Evolutionary conservation across 2,329 filamentous ascomycete genomes (phyloP).

Genomic region (Pseudogymnoascus sp.): DNA sequence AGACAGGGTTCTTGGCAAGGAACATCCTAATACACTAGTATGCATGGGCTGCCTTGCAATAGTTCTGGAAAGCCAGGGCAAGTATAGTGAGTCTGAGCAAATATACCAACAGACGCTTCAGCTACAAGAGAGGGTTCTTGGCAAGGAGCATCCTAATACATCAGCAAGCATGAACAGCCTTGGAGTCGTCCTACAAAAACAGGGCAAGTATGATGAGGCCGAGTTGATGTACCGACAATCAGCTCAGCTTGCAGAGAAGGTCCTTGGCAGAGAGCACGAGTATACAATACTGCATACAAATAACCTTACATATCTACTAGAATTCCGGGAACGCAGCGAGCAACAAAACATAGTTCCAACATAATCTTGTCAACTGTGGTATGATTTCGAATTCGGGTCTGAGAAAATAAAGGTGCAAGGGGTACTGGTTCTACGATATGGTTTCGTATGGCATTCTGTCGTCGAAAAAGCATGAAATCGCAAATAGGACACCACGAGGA

Average conservation of each 20-base stretch:
- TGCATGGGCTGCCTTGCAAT: slow-evolving; percentile 11
- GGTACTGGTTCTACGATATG: no score
- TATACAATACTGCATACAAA: fast-evolving
- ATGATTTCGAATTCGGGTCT: no score
- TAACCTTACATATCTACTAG: background rate
- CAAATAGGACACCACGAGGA: no score
- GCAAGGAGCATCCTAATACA: background rate
- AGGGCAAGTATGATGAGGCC: slow-evolving; percentile 6
- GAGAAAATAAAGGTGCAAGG: no score
- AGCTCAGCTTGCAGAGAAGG: slow-evolving; percentile 13
- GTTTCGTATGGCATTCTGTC: no score
- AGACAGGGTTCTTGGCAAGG: slow-evolving; percentile 14
- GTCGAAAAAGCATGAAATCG: no score
- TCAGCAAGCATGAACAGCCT: no score
- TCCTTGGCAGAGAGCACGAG: slow-evolving; percentile 21
- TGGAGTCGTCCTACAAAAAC: background rate
- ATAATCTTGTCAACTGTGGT: no score
- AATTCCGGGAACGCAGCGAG: background rate
- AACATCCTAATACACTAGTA: slow-evolving; percentile 12
- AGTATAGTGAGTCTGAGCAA: slow-evolving; percentile 9
- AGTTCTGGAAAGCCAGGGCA: background rate
- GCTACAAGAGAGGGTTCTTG: background rate
- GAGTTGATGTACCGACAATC: no score
- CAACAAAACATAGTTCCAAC: background rate
- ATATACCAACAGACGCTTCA: background rate